A percentile compares a stretch with the other conserved stretches of the same genome.
Evolutionary conservation across 2,329 filamentous ascomycete genomes (phyloP).

Genomic region (Fusarium mangiferae): DNA sequence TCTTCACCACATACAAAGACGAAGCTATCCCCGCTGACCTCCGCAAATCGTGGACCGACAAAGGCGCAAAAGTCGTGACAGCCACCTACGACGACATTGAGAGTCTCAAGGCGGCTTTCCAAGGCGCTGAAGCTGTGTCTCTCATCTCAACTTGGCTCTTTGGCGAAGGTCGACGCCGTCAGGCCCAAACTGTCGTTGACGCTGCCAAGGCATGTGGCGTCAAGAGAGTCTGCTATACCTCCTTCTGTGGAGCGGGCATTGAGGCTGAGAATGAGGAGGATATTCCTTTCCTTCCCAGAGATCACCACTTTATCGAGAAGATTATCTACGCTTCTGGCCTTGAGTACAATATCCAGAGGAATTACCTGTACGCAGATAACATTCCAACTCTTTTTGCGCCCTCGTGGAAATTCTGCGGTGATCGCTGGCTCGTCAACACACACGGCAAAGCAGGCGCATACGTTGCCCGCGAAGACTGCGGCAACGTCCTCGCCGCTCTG

Average conservation of each 20-base stretch:
- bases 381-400: constrained; percentile 37
- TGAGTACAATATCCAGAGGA: constrained; percentile 39
- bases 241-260: constrained; percentile 38
- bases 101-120: constrained; percentile 37
- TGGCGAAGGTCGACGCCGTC: constrained; percentile 33
- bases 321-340: constrained; percentile 38
- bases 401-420: constrained; percentile 39
- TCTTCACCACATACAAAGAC: constrained; percentile 39
- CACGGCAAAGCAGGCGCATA: constrained; percentile 39
- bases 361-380: constrained; percentile 40
- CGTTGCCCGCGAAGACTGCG: constrained; percentile 38
- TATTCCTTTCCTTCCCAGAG: constrained; percentile 39
- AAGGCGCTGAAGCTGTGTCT: constrained; percentile 40
- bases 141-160: constrained; percentile 42
- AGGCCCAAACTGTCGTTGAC: constrained; percentile 35
- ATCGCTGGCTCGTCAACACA: constrained; percentile 36
- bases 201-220: constrained; percentile 39
- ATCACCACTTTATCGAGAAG: constrained; percentile 39
- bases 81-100: constrained; percentile 40
- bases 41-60: constrained; percentile 31
- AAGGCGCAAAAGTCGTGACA: constrained; percentile 32
- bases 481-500: constrained; percentile 33
- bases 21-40: constrained; percentile 29
- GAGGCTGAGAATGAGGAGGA: constrained; percentile 41
- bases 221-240: constrained; percentile 40